phyloP scores from a whole-genome alignment of 495 filamentous ascomycete species.

The Podospora anserina region DNA sequence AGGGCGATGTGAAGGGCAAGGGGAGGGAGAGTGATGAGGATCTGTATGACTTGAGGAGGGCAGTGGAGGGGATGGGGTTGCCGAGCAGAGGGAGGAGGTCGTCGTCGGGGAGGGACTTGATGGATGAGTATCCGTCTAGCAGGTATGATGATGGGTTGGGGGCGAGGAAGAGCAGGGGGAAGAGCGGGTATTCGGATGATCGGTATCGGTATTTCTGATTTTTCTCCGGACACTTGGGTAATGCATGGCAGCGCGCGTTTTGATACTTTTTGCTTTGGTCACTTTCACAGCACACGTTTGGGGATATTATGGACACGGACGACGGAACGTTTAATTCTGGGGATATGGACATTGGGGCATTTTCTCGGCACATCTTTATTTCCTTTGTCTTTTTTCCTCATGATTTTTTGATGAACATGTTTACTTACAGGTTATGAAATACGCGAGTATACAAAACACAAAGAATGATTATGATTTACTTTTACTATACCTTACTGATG shows the following conservation, averaged over 20 bases:
- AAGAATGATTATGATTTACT: neutral
- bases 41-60: constrained; percentile 24
- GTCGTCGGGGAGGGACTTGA: neutral
- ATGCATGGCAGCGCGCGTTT: neutral
- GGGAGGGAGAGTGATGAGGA: constrained; percentile 18
- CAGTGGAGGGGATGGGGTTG: constrained; percentile 29
- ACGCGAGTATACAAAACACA: neutral
- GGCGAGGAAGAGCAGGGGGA: neutral
- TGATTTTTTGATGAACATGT: neutral
- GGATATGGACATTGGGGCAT: neutral
- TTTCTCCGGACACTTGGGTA: neutral
- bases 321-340: neutral
- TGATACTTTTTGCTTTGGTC: neutral
- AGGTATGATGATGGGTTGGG: neutral
- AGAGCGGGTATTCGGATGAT: neutral
- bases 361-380: neutral
- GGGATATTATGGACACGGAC: neutral
- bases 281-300: neutral
- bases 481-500: neutral
- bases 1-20: constrained; percentile 7
- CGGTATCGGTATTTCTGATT: constrained; percentile 11
- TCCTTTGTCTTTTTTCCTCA: neutral
- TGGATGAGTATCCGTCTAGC: neutral
- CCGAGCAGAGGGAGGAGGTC: constrained; percentile 6
- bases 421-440: neutral